These are phyloP conservation scores for Erysiphe pulchra DNA, from an alignment of 2,329 filamentous ascomycete species.

Conservation along the genomic window DNA sequence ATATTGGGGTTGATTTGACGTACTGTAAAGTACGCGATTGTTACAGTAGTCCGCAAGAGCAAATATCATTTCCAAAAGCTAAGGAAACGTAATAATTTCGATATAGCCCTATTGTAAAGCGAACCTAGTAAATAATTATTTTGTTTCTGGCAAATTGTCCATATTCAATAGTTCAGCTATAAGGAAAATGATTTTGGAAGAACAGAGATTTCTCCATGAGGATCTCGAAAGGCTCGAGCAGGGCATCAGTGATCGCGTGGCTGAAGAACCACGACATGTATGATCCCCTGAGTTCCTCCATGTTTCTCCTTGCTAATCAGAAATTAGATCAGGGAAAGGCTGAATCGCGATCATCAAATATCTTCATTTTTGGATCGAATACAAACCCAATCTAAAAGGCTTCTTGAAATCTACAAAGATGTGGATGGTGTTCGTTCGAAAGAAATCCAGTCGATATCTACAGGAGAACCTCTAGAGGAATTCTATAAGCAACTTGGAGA, in stretches of 20 bases:
- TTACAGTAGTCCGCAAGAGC: conserved; percentile 15
- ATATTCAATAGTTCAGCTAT: not conserved
- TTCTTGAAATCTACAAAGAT: conserved; percentile 69
- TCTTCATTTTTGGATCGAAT: conserved; percentile 68
- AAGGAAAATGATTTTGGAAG: conserved; percentile 56
- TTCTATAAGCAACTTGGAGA: conserved; percentile 69
- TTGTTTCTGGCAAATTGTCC: no score
- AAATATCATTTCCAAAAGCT: no score
- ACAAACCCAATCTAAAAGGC: conserved; percentile 55
- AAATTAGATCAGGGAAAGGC: conserved; percentile 54
- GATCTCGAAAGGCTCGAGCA: conserved; percentile 91
- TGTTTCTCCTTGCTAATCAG: conserved; percentile 3
- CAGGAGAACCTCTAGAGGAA: conserved; percentile 66
- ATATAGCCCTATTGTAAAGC: no score
- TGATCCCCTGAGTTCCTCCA: conserved; percentile 10
- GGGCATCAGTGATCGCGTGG: conserved; percentile 67
- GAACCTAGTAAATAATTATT: no score
- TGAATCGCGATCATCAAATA: conserved; percentile 83
- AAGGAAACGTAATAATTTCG: no score
- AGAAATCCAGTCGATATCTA: conserved; percentile 64
- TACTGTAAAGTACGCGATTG: no score
- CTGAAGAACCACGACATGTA: conserved; percentile 73
- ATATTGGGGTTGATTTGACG: no score
- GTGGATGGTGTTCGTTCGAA: conserved; percentile 41
- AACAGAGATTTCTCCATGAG: conserved; percentile 83